Conservation (phyloP, 2,329 filamentous ascomycete genomes). For the Xylariaceae sp. region DNA sequence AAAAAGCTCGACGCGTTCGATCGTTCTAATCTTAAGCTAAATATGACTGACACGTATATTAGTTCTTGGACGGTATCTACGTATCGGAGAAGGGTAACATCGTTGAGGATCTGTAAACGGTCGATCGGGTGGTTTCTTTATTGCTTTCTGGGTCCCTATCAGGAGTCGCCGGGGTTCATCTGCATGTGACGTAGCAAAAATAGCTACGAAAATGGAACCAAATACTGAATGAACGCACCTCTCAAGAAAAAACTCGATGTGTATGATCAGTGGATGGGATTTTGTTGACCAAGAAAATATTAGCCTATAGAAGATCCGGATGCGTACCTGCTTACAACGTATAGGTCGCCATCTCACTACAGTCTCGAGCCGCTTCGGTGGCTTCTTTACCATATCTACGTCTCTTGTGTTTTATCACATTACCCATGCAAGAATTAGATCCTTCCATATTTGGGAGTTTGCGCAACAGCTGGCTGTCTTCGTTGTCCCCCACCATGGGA, state of each 20-base stretch:
- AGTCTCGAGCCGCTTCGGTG: conserved; percentile 6
- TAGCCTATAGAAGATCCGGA: conserved; percentile 15
- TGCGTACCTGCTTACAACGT: conserved; percentile 8
- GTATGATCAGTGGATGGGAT: conserved; percentile 7
- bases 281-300: conserved; percentile 16
- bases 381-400: too few relatives aligned
- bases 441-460: too few relatives aligned
- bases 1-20: conserved; percentile 33
- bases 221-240: conserved; percentile 37
- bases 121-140: conserved; percentile 57
- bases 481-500: too few relatives aligned
- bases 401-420: too few relatives aligned
- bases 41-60: conserved; percentile 37
- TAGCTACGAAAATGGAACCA: conserved; percentile 44
- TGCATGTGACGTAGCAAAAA: conserved; percentile 64
- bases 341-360: conserved; percentile 6
- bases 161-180: conserved; percentile 68
- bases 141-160: conserved; percentile 65
- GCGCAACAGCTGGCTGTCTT: too few relatives aligned
- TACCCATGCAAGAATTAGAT: too few relatives aligned
- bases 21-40: not conserved
- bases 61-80: conserved; percentile 99
- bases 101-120: conserved; percentile 66
- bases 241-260: conserved; percentile 21
- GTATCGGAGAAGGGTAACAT: conserved; percentile 99